Evolutionary conservation across 106 monocot species (phyloP).

Genomic region (Apostasia shenzhenica): DNA sequence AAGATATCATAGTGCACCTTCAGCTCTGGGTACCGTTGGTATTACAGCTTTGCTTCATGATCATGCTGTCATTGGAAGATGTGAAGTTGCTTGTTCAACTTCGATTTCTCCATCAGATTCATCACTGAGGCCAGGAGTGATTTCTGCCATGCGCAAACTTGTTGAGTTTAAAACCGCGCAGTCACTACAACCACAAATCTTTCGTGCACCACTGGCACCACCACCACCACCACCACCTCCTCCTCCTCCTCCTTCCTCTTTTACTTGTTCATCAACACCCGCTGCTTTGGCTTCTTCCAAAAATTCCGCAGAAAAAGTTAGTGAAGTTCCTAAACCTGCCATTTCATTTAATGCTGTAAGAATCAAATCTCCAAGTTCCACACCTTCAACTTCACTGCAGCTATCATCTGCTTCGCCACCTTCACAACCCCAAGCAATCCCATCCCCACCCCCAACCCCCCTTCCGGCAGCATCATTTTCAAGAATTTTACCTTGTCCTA

Average conservation of each 20-base stretch:
- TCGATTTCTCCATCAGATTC: constrained; percentile 8
- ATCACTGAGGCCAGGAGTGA: not conserved
- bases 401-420: not conserved
- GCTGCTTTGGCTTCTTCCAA: not conserved
- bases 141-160: constrained; percentile 4
- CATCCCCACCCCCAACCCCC: constrained; percentile 3
- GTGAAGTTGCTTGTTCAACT: constrained; percentile 19
- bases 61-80: constrained; percentile 21
- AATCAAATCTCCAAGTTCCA: not conserved
- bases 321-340: constrained; percentile 7
- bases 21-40: constrained; percentile 60
- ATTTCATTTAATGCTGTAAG: not conserved
- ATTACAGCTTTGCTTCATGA: constrained; percentile 57
- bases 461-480: not conserved
- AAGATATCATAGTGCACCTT: constrained; percentile 54
- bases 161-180: not conserved
- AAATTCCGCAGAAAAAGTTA: not conserved
- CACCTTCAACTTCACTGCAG: not conserved
- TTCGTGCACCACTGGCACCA: not conserved
- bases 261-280: not conserved
- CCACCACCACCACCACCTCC: not conserved
- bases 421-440: constrained; percentile 5
- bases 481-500: not conserved
- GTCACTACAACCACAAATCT: not conserved
- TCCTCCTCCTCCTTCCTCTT: no score